Evolutionary conservation across 345 rosid genomes (phyloP).

Genomic region (Corymbia maculata): DNA sequence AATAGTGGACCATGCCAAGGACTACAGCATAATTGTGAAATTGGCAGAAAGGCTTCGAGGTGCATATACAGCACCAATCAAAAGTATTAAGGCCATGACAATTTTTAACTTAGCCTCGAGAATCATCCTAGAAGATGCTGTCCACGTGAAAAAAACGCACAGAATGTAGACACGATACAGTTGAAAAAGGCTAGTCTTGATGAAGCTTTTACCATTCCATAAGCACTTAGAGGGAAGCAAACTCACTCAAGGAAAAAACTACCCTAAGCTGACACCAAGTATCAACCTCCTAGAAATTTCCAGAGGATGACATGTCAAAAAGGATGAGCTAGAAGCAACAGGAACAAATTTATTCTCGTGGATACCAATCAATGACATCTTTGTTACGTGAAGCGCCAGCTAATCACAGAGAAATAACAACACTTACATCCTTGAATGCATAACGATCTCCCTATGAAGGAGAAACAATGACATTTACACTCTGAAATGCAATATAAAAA

Average conservation of each 20-base stretch:
- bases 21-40: neutral
- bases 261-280: neutral
- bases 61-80: neutral
- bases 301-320: neutral
- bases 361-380: neutral
- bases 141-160: neutral
- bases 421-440: neutral
- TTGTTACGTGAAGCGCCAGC: neutral
- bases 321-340: neutral
- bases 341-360: neutral
- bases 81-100: neutral
- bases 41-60: neutral
- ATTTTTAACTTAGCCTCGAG: neutral
- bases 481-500: neutral
- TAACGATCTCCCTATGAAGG: neutral
- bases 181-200: neutral
- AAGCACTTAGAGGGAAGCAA: neutral
- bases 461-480: neutral
- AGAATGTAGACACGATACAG: neutral
- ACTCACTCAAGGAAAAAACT: neutral
- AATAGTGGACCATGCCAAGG: neutral
- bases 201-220: neutral
- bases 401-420: neutral
- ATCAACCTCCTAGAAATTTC: neutral
- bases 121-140: neutral